Conservation (phyloP, 192 early-diverging fungal species). For the Entrophospora sp. region DNA sequence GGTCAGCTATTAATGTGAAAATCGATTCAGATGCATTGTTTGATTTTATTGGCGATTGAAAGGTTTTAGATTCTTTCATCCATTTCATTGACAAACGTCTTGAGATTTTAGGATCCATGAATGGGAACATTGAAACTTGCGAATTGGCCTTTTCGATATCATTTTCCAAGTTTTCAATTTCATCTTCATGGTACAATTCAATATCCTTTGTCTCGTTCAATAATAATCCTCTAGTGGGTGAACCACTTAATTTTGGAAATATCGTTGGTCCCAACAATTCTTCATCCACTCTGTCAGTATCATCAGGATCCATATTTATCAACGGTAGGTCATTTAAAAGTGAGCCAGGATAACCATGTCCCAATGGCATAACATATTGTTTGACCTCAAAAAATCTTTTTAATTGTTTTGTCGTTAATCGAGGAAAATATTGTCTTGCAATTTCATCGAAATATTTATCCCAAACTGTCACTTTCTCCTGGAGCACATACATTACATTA, state of each 20-base stretch:
- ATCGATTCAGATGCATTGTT: conserved; percentile 25
- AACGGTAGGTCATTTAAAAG: conserved; percentile 39
- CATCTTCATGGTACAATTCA: conserved; percentile 21
- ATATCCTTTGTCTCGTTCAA: conserved; percentile 22
- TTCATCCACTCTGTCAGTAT: conserved; percentile 17
- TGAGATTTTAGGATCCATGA: conserved; percentile 37
- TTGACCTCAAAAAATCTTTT: conserved; percentile 53
- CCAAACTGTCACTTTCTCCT: conserved; percentile 76
- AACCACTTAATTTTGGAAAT: conserved; percentile 39
- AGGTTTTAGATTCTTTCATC: conserved; percentile 30
- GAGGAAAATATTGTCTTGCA: conserved; percentile 63
- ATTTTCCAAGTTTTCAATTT: conserved; percentile 27
- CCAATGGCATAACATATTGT: conserved; percentile 30
- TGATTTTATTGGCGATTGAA: conserved; percentile 24
- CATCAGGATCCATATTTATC: conserved; percentile 29
- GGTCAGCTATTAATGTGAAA: conserved; percentile 18
- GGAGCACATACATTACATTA: conserved; percentile 62
- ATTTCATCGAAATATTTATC: conserved; percentile 77
- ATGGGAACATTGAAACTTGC: conserved; percentile 24
- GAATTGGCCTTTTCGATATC: conserved; percentile 29
- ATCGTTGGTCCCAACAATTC: conserved; percentile 20
- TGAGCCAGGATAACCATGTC: conserved; percentile 33
- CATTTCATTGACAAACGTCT: conserved; percentile 44
- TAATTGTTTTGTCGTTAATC: conserved; percentile 54
- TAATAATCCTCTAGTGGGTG: conserved; percentile 25